phyloP scores from a whole-genome alignment of 1,284 basidiomycete species.

The Puccinia novopanici region DNA sequence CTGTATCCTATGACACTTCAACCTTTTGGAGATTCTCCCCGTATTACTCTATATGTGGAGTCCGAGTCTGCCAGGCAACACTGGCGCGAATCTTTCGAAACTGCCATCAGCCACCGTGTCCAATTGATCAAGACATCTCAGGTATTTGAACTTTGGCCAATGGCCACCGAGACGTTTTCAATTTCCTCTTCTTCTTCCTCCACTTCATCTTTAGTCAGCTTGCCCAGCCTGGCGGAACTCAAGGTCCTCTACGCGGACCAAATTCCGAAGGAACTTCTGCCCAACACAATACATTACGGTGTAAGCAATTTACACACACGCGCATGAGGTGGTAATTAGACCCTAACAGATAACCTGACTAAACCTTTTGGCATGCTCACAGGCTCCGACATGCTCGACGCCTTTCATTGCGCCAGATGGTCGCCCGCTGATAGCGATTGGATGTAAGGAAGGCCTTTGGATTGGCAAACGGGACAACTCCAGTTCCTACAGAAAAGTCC shows the following conservation, averaged over 20 bases:
- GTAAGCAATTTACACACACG: conserved; percentile 15
- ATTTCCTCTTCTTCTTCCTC: conserved; percentile 29
- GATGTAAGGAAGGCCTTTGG: conserved; percentile 94
- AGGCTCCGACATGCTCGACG: conserved; percentile 54
- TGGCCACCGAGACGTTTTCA: conserved; percentile 50
- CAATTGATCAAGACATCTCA: conserved; percentile 88
- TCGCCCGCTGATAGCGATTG: conserved; percentile 81
- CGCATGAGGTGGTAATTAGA: no score
- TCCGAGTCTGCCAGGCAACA: conserved; percentile 71
- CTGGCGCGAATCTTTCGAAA: conserved; percentile 86
- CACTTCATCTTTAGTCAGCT: conserved; percentile 7
- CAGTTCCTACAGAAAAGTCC: conserved; percentile 78
- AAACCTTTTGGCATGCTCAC: conserved; percentile 1
- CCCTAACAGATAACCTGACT: no score
- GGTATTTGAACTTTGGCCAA: conserved; percentile 62
- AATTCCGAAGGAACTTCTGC: conserved; percentile 23
- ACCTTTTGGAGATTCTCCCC: conserved; percentile 35
- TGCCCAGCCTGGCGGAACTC: conserved; percentile 31
- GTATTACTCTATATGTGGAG: conserved; percentile 75
- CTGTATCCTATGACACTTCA: conserved; percentile 46
- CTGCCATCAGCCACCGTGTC: conserved; percentile 78
- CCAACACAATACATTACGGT: conserved; percentile 27
- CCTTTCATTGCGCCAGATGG: conserved; percentile 69
- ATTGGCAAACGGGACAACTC: conserved; percentile 89
- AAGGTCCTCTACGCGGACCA: conserved; percentile 29